Conservation (phyloP, 2,329 filamentous ascomycete genomes). For the Colletotrichum sp. region DNA sequence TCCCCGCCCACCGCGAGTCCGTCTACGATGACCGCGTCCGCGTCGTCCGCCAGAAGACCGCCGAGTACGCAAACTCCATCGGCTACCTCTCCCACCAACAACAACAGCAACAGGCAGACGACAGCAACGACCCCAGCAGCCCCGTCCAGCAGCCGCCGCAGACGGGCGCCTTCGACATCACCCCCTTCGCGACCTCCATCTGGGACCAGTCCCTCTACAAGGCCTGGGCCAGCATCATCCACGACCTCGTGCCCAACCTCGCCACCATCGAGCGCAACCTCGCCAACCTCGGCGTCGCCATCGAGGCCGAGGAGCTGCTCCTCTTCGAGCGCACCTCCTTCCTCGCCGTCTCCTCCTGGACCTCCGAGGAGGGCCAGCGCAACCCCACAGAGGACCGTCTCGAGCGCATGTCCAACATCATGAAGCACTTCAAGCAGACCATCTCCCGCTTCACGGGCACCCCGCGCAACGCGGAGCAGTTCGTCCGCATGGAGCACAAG, state of each 20-base stretch:
- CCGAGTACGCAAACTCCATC: slow-evolving; percentile 53
- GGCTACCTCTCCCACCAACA: slow-evolving; percentile 26
- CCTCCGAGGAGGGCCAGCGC: slow-evolving; percentile 71
- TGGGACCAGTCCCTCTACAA: slow-evolving; percentile 99
- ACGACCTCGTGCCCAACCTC: slow-evolving; percentile 95
- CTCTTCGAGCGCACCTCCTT: slow-evolving; percentile 96
- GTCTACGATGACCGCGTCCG: slow-evolving; percentile 86
- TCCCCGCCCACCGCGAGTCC: slow-evolving; percentile 75
- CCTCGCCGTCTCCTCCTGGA: slow-evolving; percentile 92
- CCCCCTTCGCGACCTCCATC: slow-evolving; percentile 93
- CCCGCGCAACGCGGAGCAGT: slow-evolving; percentile 82
- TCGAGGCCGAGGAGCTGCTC: slow-evolving; percentile 92
- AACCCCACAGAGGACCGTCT: slow-evolving; percentile 95
- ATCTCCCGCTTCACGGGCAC: slow-evolving; percentile 78
- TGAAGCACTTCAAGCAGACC: slow-evolving; percentile 97
- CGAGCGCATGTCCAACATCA: slow-evolving; percentile 93
- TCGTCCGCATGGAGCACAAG: slow-evolving; percentile 82
- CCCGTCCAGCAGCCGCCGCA: slow-evolving; percentile 18
- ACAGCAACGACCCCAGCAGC: slow-evolving; percentile 18
- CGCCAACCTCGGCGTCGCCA: slow-evolving; percentile 79
- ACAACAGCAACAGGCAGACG: background rate
- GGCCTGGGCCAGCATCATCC: slow-evolving; percentile 97
- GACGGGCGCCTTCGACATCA: slow-evolving; percentile 65
- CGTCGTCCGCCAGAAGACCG: slow-evolving; percentile 76
- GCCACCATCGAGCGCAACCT: slow-evolving; percentile 87